A percentile compares a stretch with the other conserved stretches of the same genome.
Conservation (phyloP, 2,329 filamentous ascomycete genomes). For the Arachnomyces sp. region DNA sequence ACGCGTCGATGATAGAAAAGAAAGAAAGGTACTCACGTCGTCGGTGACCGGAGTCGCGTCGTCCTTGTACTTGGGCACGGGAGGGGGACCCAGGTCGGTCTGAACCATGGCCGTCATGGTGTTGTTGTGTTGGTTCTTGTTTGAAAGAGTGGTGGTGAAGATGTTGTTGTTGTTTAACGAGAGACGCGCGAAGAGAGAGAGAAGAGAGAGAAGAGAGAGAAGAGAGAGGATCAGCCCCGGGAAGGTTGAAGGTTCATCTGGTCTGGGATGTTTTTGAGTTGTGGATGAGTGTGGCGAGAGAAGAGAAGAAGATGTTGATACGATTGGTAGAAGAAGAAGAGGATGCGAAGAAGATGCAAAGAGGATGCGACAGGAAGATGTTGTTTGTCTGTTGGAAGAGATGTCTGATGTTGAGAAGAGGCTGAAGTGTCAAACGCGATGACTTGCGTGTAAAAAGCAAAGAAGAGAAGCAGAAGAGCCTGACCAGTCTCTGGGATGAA, state of each 20-base stretch:
- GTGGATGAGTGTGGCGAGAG: conserved; percentile 7
- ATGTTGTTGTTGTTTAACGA: neutral
- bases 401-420: conserved; percentile 2
- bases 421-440: neutral
- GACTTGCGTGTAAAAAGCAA: conserved; percentile 1
- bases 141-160: neutral
- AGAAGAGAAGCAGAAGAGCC: conserved; percentile 1
- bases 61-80: conserved; percentile 40
- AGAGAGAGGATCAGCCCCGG: neutral
- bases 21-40: conserved; percentile 34
- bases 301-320: no score
- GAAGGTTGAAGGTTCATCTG: neutral
- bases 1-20: no score
- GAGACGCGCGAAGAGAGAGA: neutral
- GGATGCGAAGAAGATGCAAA: no score
- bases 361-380: no score
- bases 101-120: conserved; percentile 38
- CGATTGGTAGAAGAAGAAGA: no score
- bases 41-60: conserved; percentile 31
- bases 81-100: conserved; percentile 32
- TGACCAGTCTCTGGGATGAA: neutral
- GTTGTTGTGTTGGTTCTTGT: neutral
- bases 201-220: neutral
- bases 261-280: conserved; percentile 2
- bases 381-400: no score